These are phyloP conservation scores for Mycosarcoma mackinlayi DNA, from an alignment of 1,284 basidiomycete genomes.

Conservation along the genomic window DNA sequence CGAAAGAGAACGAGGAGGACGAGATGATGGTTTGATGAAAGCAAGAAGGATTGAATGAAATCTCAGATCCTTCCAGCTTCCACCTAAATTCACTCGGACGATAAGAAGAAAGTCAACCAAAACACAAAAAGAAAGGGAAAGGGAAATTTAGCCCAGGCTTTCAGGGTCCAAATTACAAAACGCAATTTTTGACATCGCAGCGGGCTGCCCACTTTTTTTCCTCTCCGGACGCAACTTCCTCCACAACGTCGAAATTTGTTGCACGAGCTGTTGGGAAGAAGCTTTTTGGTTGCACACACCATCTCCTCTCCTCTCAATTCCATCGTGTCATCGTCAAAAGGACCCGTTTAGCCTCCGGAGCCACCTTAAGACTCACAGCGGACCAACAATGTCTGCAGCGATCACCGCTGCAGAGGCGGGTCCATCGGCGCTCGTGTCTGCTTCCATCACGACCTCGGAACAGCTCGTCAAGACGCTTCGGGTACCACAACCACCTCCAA, in stretches of 20 bases:
- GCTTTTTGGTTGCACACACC: not conserved
- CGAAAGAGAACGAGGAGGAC: not conserved
- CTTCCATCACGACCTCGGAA: constrained; percentile 57
- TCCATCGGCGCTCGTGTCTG: constrained; percentile 22
- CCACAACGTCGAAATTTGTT: constrained; percentile 19
- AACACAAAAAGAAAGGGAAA: not conserved
- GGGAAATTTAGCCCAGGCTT: not conserved
- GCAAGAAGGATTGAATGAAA: constrained; percentile 2
- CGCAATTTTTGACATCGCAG: constrained; percentile 2
- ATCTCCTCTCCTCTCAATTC: not conserved
- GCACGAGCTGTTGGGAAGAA: too few relatives aligned
- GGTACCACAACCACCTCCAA: constrained; percentile 25
- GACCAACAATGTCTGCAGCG: too few relatives aligned
- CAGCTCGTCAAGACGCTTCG: constrained; percentile 58
- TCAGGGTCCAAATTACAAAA: constrained; percentile 4
- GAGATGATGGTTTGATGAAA: constrained; percentile 14
- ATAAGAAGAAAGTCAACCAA: constrained; percentile 49
- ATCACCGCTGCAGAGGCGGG: not conserved
- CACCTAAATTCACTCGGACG: constrained; percentile 21
- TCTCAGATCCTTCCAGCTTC: not conserved
- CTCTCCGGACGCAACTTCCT: constrained; percentile 4
- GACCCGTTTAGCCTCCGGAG: not conserved
- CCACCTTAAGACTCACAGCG: too few relatives aligned
- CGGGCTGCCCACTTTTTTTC: constrained; percentile 5
- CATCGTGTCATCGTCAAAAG: not conserved